Conservation (phyloP, 2,329 filamentous ascomycete species). For the Fusarium sp. region DNA sequence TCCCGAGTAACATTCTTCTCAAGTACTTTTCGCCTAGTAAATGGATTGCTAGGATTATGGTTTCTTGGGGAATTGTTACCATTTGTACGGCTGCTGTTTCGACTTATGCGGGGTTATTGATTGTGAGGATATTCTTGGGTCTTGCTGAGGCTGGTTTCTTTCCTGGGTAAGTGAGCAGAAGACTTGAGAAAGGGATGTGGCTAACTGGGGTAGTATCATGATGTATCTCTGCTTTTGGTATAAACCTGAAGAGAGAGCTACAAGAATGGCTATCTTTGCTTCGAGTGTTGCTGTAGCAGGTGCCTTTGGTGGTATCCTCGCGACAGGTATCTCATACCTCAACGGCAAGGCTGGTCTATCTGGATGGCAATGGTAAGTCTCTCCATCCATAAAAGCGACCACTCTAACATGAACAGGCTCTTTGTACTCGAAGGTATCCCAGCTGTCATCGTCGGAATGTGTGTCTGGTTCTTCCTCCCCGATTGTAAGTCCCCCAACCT, state of each 20-base stretch:
- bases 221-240: conserved; percentile 74
- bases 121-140: conserved; percentile 63
- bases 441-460: conserved; percentile 47
- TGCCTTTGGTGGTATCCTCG: conserved; percentile 71
- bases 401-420: conserved; percentile 58
- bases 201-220: too few relatives aligned
- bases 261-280: conserved; percentile 69
- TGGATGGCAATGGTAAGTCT: conserved; percentile 61
- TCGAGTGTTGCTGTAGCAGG: conserved; percentile 68
- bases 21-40: conserved; percentile 52
- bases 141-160: conserved; percentile 65
- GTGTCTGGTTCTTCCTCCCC: conserved; percentile 50
- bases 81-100: conserved; percentile 60
- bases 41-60: conserved; percentile 54
- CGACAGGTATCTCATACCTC: conserved; percentile 61
- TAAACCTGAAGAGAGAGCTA: conserved; percentile 68
- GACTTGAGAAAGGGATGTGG: too few relatives aligned
- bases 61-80: conserved; percentile 63
- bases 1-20: conserved; percentile 51
- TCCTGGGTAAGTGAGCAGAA: too few relatives aligned
- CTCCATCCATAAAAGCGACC: rapidly evolving
- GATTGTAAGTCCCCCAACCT: conserved; percentile 39
- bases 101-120: conserved; percentile 60
- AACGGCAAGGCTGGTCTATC: conserved; percentile 59
- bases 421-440: conserved; percentile 65